Evolutionary conservation across 2,329 filamentous ascomycete species (phyloP).

Genomic region (Hypoxylon sp.): DNA sequence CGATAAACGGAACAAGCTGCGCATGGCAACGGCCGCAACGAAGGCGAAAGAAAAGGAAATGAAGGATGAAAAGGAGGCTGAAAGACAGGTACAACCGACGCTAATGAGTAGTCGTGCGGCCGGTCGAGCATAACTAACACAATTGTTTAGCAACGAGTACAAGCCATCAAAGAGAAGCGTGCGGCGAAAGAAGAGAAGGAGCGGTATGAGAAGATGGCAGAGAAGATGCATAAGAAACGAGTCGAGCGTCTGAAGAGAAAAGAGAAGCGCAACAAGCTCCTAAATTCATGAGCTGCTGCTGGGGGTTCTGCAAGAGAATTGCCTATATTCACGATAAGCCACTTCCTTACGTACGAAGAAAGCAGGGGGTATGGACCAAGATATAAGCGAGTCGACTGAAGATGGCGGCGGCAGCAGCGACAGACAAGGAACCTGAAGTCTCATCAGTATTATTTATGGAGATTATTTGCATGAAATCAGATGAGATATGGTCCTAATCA

Average conservation of each 20-base stretch:
- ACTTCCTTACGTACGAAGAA: slow-evolving; percentile 12
- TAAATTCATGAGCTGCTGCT: slow-evolving; percentile 70
- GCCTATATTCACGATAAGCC: slow-evolving; percentile 7
- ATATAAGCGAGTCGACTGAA: background rate
- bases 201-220: slow-evolving; percentile 92
- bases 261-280: slow-evolving; percentile 94
- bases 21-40: slow-evolving; percentile 78
- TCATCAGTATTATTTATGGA: slow-evolving; percentile 5
- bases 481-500: slow-evolving; percentile 1
- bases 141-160: slow-evolving; percentile 74
- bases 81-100: slow-evolving; percentile 74
- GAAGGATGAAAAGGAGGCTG: slow-evolving; percentile 95
- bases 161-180: slow-evolving; percentile 86
- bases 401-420: background rate
- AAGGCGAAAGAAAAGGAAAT: slow-evolving; percentile 96
- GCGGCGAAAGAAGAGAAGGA: slow-evolving; percentile 93
- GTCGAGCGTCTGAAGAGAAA: slow-evolving; percentile 93
- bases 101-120: slow-evolving; percentile 9
- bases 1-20: slow-evolving; percentile 79
- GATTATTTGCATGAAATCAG: slow-evolving; percentile 5
- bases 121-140: slow-evolving; percentile 18
- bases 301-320: slow-evolving; percentile 8
- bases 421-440: background rate
- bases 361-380: background rate
- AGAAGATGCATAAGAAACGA: slow-evolving; percentile 97